A percentile compares a stretch with the other conserved stretches of the same genome.
Evolutionary conservation across 768 basidiomycete species (phyloP).

Genomic region (Lentinula lateritia): DNA sequence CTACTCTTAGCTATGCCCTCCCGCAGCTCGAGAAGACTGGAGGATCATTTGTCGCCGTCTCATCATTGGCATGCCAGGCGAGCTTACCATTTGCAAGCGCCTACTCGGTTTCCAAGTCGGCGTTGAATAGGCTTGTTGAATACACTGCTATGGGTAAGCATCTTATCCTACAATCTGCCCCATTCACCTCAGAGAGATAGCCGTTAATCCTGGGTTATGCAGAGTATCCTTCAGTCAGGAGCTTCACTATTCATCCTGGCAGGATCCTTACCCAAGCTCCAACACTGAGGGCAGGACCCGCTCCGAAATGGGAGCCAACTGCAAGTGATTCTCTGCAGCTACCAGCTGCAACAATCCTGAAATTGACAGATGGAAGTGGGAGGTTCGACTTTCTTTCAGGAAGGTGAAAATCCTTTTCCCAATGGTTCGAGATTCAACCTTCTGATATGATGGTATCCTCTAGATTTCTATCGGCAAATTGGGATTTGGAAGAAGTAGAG

Average conservation of each 20-base stretch:
- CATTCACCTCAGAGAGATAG: background rate
- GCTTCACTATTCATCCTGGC: slow-evolving; percentile 13
- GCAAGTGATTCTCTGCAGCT: slow-evolving; percentile 12
- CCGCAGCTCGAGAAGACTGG: slow-evolving; percentile 9
- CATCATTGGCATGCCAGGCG: slow-evolving; percentile 8
- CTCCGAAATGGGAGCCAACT: slow-evolving; percentile 5
- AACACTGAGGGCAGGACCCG: background rate
- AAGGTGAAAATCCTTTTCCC: slow-evolving; percentile 2
- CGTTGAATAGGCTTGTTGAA: slow-evolving; percentile 8
- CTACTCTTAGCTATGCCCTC: slow-evolving; percentile 1
- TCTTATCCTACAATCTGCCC: background rate
- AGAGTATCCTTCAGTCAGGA: slow-evolving; percentile 8
- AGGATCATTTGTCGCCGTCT: slow-evolving; percentile 10
- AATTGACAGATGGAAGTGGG: slow-evolving; percentile 13
- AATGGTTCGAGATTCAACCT: background rate
- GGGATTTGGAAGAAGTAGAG: slow-evolving; percentile 11
- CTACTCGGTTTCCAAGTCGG: slow-evolving; percentile 11
- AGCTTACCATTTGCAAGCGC: slow-evolving; percentile 12
- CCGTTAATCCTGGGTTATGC: background rate
- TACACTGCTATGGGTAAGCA: slow-evolving; percentile 2
- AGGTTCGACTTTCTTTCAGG: slow-evolving; percentile 15
- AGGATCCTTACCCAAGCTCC: slow-evolving; percentile 7
- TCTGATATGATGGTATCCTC: background rate
- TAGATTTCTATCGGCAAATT: slow-evolving; percentile 12
- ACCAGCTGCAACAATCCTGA: slow-evolving; percentile 14